phyloP scores from a whole-genome alignment of 2,329 filamentous ascomycete species.

The Ophiostoma montium region DNA sequence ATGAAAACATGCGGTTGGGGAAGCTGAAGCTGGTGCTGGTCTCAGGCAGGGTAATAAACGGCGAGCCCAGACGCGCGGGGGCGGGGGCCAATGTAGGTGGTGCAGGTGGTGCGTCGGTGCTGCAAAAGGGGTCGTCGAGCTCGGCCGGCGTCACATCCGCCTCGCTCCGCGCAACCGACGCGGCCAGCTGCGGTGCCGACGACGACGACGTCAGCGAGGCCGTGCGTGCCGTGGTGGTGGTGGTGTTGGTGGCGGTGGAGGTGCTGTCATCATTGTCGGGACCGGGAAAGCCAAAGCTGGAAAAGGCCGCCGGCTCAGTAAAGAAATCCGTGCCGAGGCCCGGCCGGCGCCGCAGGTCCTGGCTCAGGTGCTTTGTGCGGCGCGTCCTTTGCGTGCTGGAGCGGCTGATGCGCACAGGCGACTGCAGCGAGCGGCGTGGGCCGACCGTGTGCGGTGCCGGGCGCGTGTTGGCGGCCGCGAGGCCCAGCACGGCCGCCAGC shows the following conservation, averaged over 20 bases:
- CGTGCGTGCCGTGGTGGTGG: conserved; percentile 17
- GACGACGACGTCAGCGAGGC: conserved; percentile 13
- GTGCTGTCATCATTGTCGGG: neutral
- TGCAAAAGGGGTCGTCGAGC: neutral
- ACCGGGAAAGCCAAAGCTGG: conserved; percentile 12
- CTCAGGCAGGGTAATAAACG: conserved; percentile 31
- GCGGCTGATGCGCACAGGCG: conserved; percentile 39
- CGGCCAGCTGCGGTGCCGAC: conserved; percentile 17
- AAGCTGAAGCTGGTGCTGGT: conserved; percentile 39
- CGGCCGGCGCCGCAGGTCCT: conserved; percentile 40
- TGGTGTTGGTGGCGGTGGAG: conserved; percentile 19
- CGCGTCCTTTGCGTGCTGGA: conserved; percentile 39
- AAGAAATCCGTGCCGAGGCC: conserved; percentile 41
- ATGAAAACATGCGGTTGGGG: conserved; percentile 40
- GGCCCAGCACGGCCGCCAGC: conserved; percentile 26
- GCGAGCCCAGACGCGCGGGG: conserved; percentile 38
- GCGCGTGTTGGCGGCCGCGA: conserved; percentile 22
- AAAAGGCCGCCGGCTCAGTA: conserved; percentile 27
- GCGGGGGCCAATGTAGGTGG: no score
- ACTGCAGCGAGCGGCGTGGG: conserved; percentile 35
- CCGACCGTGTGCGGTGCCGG: conserved; percentile 34
- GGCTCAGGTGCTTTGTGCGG: conserved; percentile 30
- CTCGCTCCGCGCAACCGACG: neutral
- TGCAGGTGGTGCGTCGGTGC: conserved; percentile 21
- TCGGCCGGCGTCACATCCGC: neutral